Conservation (phyloP, 305 asterid species). For the Solanum hybrid region DNA sequence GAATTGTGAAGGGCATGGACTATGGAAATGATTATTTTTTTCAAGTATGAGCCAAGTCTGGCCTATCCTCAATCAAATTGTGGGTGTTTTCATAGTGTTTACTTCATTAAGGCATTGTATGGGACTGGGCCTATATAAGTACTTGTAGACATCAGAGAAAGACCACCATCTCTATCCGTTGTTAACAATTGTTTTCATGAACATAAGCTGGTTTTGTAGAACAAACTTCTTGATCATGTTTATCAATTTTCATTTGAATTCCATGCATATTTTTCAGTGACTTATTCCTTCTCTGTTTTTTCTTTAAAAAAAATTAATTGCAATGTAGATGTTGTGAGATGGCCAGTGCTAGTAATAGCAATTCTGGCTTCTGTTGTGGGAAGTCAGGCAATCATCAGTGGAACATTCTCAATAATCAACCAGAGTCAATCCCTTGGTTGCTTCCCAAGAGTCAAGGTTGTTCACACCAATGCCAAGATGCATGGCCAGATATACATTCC, state of each 20-base stretch:
- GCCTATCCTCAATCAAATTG: background rate
- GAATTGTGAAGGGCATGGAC: background rate
- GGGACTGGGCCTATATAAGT: background rate
- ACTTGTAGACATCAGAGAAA: background rate
- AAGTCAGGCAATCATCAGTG: constrained; percentile 95
- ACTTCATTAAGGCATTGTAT: background rate
- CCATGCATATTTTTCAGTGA: background rate
- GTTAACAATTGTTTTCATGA: background rate
- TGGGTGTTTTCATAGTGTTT: background rate
- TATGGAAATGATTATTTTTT: background rate
- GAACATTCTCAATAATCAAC: constrained; percentile 92
- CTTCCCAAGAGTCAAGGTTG: constrained; percentile 89
- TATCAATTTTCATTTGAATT: background rate
- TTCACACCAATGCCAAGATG: constrained; percentile 76
- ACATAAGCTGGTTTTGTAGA: background rate
- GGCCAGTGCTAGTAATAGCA: constrained; percentile 86
- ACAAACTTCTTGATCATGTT: background rate
- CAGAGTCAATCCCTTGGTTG: constrained; percentile 94
- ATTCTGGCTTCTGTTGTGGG: constrained; percentile 97
- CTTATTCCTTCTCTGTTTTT: background rate
- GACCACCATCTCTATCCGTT: background rate
- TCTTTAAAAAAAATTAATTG: background rate
- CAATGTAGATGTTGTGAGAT: constrained; percentile 56
- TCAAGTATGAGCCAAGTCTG: background rate
- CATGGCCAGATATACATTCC: constrained; percentile 98